Conservation (phyloP, 306 rosid genomes). For the Cucurbita maxima region DNA sequence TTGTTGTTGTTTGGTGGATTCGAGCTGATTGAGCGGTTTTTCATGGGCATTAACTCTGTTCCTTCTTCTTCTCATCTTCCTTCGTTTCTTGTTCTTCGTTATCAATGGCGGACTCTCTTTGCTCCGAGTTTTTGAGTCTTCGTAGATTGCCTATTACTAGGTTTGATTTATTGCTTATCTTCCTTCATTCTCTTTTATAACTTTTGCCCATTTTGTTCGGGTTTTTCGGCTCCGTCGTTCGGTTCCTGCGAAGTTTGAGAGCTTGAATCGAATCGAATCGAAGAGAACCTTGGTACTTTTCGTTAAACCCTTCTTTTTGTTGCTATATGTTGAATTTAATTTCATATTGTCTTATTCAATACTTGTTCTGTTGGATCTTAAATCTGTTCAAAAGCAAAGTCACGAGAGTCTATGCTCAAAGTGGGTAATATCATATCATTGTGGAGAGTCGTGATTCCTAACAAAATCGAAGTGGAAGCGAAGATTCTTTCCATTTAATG, state of each 20-base stretch:
- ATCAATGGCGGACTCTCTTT: conserved; percentile 33
- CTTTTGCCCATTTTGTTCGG: conserved; percentile 6
- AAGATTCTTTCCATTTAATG: not conserved
- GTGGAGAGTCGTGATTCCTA: too few species aligned
- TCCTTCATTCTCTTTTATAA: conserved; percentile 76
- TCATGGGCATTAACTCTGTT: conserved; percentile 1
- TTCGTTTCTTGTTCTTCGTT: not conserved
- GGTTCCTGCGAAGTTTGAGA: conserved; percentile 1
- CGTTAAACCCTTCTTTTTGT: too few species aligned
- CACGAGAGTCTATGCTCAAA: too few species aligned
- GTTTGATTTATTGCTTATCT: conserved; percentile 73
- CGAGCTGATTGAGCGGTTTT: too few species aligned
- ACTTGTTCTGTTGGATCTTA: not conserved
- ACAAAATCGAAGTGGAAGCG: too few species aligned
- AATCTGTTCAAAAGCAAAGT: not conserved
- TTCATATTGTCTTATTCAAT: not conserved
- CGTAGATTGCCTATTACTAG: conserved; percentile 52
- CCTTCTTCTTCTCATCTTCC: not conserved
- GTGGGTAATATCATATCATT: too few species aligned
- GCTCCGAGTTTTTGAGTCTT: conserved; percentile 28
- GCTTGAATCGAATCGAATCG: not conserved
- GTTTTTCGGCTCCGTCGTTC: conserved; percentile 13
- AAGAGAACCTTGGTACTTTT: not conserved
- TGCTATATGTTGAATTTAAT: not conserved
- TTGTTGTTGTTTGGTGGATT: not conserved